Evolutionary conservation across 75 land plant species (phyloP).

Genomic region (Adiantum capillusveneris): DNA sequence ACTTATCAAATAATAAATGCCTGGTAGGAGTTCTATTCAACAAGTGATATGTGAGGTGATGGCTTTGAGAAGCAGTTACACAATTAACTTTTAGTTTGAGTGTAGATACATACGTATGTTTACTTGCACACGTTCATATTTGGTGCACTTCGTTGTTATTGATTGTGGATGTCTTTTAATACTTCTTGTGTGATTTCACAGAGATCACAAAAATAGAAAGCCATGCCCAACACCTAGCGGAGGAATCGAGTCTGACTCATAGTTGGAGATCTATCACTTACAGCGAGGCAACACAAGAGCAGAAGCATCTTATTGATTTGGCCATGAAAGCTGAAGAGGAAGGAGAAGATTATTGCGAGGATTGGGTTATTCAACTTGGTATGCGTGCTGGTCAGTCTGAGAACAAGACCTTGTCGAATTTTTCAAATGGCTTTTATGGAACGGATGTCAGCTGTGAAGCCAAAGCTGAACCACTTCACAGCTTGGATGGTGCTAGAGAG

Average conservation of each 20-base stretch:
- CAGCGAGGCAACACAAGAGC: slow-evolving; percentile 45
- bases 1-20: no score
- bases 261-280: slow-evolving; percentile 57
- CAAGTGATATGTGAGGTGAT: no score
- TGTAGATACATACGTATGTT: no score
- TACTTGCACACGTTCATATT: no score
- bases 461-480: no score
- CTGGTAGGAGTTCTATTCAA: no score
- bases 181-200: slow-evolving; percentile 17
- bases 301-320: slow-evolving; percentile 40
- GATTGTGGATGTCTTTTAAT: not conserved
- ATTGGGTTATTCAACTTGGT: slow-evolving; percentile 80
- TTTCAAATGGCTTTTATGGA: no score
- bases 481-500: no score
- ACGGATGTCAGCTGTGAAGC: no score
- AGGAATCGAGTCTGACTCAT: slow-evolving; percentile 40
- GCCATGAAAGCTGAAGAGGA: slow-evolving; percentile 69
- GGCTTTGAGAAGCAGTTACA: no score
- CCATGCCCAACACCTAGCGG: slow-evolving; percentile 50
- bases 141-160: no score
- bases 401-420: not conserved
- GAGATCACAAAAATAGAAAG: slow-evolving; percentile 56
- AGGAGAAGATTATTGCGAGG: slow-evolving; percentile 32
- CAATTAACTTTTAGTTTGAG: no score
- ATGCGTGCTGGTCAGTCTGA: slow-evolving; percentile 61